A percentile compares a stretch with the other conserved stretches of the same genome.
phyloP scores from a whole-genome alignment of 2,329 filamentous ascomycete genomes.

The Ophiognomonia clavigignenti-juglandacearum region DNA sequence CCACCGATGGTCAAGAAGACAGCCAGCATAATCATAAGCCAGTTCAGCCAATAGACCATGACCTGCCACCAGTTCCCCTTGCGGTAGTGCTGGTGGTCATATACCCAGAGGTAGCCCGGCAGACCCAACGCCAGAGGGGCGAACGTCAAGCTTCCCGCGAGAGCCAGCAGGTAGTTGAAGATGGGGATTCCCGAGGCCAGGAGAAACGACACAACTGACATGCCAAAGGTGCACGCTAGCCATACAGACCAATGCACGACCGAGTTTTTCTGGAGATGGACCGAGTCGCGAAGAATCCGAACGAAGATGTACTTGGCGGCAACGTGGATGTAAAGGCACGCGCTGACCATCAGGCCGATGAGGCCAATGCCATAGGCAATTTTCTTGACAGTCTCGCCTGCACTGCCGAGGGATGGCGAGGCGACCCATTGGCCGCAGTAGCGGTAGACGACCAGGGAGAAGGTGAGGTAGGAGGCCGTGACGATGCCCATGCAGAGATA shows the following conservation, averaged over 20 bases:
- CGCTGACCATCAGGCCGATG: conserved; percentile 44
- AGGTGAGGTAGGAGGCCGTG: conserved; percentile 51
- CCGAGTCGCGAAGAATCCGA: conserved; percentile 25
- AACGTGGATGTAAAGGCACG: conserved; percentile 26
- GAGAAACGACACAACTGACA: conserved; percentile 21
- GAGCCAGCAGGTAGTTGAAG: conserved; percentile 20
- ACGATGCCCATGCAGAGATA: conserved; percentile 41
- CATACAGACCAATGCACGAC: conserved; percentile 26
- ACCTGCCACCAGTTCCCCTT: no score
- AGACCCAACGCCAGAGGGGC: no score
- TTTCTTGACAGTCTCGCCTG: conserved; percentile 55
- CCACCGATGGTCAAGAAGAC: no score
- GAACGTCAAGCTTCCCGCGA: conserved; percentile 15
- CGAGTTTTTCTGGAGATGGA: conserved; percentile 26
- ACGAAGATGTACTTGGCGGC: conserved; percentile 30
- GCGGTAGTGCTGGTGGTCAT: no score
- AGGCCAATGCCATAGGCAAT: conserved; percentile 56
- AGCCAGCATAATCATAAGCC: no score
- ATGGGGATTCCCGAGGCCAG: conserved; percentile 23
- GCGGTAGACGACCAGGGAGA: conserved; percentile 55
- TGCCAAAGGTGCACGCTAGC: conserved; percentile 22
- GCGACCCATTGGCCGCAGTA: conserved; percentile 61
- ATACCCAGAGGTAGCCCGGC: no score
- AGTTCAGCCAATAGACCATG: no score
- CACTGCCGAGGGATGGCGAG: conserved; percentile 56